Percentiles rank a stretch among this genome's conserved stretches.
These are phyloP conservation scores for Aspergillus chevalieri DNA, from an alignment of 2,329 filamentous ascomycete genomes.

Conservation along the genomic window DNA sequence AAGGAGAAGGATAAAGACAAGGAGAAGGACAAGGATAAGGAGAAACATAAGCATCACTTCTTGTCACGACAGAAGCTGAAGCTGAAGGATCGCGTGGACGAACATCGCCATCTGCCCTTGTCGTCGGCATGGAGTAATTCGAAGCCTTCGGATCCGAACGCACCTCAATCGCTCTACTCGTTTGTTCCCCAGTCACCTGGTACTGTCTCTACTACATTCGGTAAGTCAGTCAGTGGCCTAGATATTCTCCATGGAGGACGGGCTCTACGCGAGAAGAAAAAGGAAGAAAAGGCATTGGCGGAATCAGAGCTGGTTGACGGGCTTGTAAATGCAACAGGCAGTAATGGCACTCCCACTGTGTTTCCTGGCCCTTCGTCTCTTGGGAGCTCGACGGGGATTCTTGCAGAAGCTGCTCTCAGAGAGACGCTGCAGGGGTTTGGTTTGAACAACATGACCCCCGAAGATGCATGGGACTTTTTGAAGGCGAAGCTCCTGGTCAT, in stretches of 20 bases:
- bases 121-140: slow-evolving; percentile 63
- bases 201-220: slow-evolving; percentile 57
- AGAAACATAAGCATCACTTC: slow-evolving; percentile 54
- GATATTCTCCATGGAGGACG: slow-evolving; percentile 72
- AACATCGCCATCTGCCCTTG: slow-evolving; percentile 51
- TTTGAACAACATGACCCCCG: slow-evolving; percentile 61
- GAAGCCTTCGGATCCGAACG: slow-evolving; percentile 56
- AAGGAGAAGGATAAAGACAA: slow-evolving; percentile 13
- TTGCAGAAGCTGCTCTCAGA: slow-evolving; percentile 32
- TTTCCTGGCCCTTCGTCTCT: slow-evolving; percentile 34
- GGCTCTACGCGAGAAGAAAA: slow-evolving; percentile 73
- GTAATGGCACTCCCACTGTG: slow-evolving; percentile 19
- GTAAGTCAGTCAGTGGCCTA: slow-evolving; percentile 74
- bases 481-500: slow-evolving; percentile 59
- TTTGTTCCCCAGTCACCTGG: slow-evolving; percentile 61
- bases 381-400: slow-evolving; percentile 24
- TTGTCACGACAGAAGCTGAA: slow-evolving; percentile 61
- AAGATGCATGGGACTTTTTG: slow-evolving; percentile 62
- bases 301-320: slow-evolving; percentile 34
- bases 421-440: slow-evolving; percentile 50
- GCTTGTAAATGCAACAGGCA: slow-evolving; percentile 20
- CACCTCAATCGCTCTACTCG: slow-evolving; percentile 59
- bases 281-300: slow-evolving; percentile 56
- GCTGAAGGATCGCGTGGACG: slow-evolving; percentile 54
- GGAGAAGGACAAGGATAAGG: background rate